phyloP scores from a whole-genome alignment of 139 green algal species.

The Volvox reticuliferus region DNA sequence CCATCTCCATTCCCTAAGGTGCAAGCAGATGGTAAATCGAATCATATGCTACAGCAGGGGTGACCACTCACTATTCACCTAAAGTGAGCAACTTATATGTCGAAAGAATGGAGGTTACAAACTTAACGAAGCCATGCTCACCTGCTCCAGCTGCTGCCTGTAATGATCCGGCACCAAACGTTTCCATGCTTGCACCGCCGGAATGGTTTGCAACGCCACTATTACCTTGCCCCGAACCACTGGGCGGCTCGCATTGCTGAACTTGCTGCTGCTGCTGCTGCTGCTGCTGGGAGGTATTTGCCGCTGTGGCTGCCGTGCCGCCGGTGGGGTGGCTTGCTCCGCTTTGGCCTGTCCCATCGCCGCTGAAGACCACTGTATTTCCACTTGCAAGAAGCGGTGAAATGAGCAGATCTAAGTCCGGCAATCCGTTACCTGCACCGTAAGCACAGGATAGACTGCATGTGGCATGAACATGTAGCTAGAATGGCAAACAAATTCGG shows the following conservation, averaged over 20 bases:
- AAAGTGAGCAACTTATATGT: no score
- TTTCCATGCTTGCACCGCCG: background rate
- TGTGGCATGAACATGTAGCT: background rate
- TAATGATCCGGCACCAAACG: background rate
- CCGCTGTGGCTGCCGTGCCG: background rate
- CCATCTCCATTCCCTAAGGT: background rate
- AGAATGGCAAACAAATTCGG: no score
- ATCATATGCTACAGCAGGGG: no score
- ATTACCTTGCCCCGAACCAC: background rate
- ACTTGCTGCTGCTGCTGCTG: background rate
- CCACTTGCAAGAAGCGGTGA: slow-evolving; percentile 25
- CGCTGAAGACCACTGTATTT: background rate
- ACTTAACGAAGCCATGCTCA: background rate
- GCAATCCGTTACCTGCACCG: slow-evolving; percentile 17
- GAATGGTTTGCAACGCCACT: background rate
- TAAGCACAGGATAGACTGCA: background rate
- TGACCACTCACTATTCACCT: no score
- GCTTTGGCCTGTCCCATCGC: background rate
- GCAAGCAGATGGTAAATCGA: no score
- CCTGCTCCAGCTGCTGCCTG: background rate
- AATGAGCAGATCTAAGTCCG: slow-evolving; percentile 44
- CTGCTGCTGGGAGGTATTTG: background rate
- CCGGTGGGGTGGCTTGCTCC: background rate
- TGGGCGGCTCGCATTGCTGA: background rate
- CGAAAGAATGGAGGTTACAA: no score